A percentile compares a stretch with the other conserved stretches of the same genome.
Conservation (phyloP, 441 rosid genomes). For the Aleurites moluccanus region DNA sequence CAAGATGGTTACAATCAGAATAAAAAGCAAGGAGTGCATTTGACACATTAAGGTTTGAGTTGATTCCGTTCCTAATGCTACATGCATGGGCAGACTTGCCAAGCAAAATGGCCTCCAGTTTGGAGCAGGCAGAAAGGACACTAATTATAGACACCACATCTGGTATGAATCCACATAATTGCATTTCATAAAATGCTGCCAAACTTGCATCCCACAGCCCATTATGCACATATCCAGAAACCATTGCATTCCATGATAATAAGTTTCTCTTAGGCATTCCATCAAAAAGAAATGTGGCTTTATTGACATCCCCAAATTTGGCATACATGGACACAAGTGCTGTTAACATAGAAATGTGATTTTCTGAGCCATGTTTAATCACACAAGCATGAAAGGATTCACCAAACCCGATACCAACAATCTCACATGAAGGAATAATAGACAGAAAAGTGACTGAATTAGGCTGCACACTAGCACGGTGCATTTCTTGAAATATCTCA, state of each 20-base stretch:
- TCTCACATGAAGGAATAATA: constrained; percentile 40
- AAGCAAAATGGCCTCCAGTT: constrained; percentile 26
- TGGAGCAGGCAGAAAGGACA: constrained; percentile 45
- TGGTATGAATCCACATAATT: constrained; percentile 33
- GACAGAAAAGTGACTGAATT: constrained; percentile 47
- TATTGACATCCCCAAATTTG: constrained; percentile 51
- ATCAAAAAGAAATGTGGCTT: constrained; percentile 43
- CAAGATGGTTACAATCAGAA: constrained; percentile 43
- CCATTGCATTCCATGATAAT: constrained; percentile 58
- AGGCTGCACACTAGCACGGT: constrained; percentile 28
- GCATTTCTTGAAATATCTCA: constrained; percentile 39
- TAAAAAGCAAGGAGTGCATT: constrained; percentile 67
- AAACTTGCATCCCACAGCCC: constrained; percentile 42
- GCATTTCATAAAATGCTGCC: constrained; percentile 41
- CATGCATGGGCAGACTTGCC: constrained; percentile 60
- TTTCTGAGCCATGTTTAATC: constrained; percentile 40
- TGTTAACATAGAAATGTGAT: constrained; percentile 40
- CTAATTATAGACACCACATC: constrained; percentile 44
- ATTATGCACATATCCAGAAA: constrained; percentile 46
- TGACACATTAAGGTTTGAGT: constrained; percentile 44
- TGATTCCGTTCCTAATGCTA: constrained; percentile 49
- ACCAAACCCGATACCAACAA: constrained; percentile 24
- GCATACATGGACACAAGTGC: constrained; percentile 56
- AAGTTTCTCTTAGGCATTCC: constrained; percentile 35
- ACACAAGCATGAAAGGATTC: constrained; percentile 43